Percentiles rank a stretch among this genome's conserved stretches.
Conservation (phyloP, 2,329 filamentous ascomycete genomes). For the Lizonia empirigonia region DNA sequence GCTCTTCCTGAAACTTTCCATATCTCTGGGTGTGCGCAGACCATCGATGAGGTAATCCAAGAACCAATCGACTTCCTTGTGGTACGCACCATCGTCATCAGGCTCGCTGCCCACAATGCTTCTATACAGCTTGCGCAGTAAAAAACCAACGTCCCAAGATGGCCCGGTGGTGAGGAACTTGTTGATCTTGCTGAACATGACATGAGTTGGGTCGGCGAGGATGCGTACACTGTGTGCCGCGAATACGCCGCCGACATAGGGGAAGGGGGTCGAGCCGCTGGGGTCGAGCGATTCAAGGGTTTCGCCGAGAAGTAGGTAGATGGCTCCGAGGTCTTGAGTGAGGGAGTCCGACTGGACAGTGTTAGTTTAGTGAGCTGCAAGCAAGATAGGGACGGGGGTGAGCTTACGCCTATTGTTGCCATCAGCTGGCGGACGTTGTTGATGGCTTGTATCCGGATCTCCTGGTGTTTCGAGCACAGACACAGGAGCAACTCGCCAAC, state of each 20-base stretch:
- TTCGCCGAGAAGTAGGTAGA: slow-evolving; percentile 81
- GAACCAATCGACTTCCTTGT: slow-evolving; percentile 74
- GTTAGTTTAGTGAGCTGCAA: slow-evolving; percentile 3
- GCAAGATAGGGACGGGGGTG: background rate
- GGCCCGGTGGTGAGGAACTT: slow-evolving; percentile 79
- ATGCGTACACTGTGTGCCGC: slow-evolving; percentile 72
- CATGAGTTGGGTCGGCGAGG: slow-evolving; percentile 76
- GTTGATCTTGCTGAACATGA: slow-evolving; percentile 86
- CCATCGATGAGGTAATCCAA: slow-evolving; percentile 72
- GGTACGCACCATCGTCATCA: slow-evolving; percentile 73
- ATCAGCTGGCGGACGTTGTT: slow-evolving; percentile 69
- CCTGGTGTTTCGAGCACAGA: slow-evolving; percentile 73
- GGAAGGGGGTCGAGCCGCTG: slow-evolving; percentile 56
- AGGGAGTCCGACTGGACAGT: slow-evolving; percentile 48
- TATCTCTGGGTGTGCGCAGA: slow-evolving; percentile 63
- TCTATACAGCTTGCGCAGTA: slow-evolving; percentile 66
- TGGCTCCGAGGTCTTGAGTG: slow-evolving; percentile 70
- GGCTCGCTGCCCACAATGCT: slow-evolving; percentile 77
- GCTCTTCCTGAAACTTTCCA: slow-evolving; percentile 64
- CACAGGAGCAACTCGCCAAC: slow-evolving; percentile 73
- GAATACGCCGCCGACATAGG: slow-evolving; percentile 77
- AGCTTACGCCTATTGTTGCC: slow-evolving; percentile 54
- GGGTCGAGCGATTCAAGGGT: slow-evolving; percentile 69
- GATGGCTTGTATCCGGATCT: slow-evolving; percentile 79
- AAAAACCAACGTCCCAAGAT: slow-evolving; percentile 67